phyloP scores from a whole-genome alignment of 352 stramenopile species.

The Pythium aristosporum region DNA sequence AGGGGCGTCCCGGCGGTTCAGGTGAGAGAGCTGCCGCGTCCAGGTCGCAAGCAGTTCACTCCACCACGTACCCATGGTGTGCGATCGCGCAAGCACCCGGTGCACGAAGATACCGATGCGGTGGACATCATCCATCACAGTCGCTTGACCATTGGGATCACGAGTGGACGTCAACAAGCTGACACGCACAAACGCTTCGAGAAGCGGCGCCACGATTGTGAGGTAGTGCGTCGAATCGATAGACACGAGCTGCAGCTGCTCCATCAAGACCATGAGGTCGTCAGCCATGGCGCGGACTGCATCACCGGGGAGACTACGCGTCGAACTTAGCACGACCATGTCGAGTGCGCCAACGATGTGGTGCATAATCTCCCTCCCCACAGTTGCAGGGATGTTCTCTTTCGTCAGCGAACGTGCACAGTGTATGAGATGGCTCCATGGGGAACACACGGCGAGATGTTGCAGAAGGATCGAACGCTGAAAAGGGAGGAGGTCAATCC shows the following conservation, averaged over 20 bases:
- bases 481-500: conserved; percentile 1
- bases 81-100: background rate
- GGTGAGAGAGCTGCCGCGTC: conserved; percentile 4
- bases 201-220: conserved; percentile 1
- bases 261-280: conserved; percentile 4
- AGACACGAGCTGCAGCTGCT: background rate
- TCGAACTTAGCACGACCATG: conserved; percentile 1
- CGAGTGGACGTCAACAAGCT: background rate
- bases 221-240: background rate
- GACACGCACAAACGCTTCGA: conserved; percentile 17
- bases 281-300: conserved; percentile 1
- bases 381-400: background rate
- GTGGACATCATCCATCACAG: background rate
- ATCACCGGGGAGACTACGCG: background rate
- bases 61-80: background rate
- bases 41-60: background rate
- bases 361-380: background rate
- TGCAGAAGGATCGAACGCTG: conserved; percentile 38
- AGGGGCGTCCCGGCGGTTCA: background rate
- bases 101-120: conserved; percentile 1
- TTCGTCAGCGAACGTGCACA: background rate
- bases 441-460: conserved; percentile 1
- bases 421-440: conserved; percentile 11
- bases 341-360: conserved; percentile 15
- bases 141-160: background rate